Conservation (phyloP, 768 basidiomycete species). For the Lyophyllum shimeji region DNA sequence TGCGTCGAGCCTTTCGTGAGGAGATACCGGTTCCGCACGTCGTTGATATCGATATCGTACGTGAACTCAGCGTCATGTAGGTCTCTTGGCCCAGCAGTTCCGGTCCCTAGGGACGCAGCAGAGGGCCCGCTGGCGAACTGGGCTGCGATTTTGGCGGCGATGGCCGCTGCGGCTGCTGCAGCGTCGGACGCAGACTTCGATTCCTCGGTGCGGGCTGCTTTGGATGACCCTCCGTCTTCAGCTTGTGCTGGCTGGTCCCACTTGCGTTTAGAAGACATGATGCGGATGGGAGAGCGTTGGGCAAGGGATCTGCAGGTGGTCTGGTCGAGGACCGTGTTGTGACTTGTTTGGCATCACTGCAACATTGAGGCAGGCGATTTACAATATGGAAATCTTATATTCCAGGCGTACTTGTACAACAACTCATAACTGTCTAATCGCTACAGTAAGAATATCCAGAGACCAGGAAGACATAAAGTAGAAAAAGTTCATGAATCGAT, state of each 20-base stretch:
- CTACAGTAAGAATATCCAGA: constrained; percentile 1
- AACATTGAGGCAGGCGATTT: background rate
- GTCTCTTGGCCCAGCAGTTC: constrained; percentile 49
- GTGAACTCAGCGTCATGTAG: constrained; percentile 79
- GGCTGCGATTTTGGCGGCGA: constrained; percentile 94
- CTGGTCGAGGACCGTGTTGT: constrained; percentile 3
- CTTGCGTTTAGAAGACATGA: constrained; percentile 75
- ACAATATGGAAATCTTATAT: background rate
- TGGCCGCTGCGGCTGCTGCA: constrained; percentile 72
- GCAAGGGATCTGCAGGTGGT: background rate
- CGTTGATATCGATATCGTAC: constrained; percentile 96
- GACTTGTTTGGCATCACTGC: constrained; percentile 1
- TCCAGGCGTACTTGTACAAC: constrained; percentile 3
- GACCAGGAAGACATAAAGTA: background rate
- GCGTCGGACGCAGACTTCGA: constrained; percentile 66
- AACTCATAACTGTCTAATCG: constrained; percentile 7
- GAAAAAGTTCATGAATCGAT: background rate
- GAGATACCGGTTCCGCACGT: constrained; percentile 91
- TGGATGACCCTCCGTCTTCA: constrained; percentile 42
- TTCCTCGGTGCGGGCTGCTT: constrained; percentile 48
- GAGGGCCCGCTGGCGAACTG: constrained; percentile 56
- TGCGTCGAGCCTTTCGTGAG: constrained; percentile 94
- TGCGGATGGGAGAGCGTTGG: background rate
- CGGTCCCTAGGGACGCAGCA: constrained; percentile 36
- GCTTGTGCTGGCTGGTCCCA: constrained; percentile 72